Base-by-base conservation (phyloP, 331 rosid genomes). In the Ulmus americana region DNA sequence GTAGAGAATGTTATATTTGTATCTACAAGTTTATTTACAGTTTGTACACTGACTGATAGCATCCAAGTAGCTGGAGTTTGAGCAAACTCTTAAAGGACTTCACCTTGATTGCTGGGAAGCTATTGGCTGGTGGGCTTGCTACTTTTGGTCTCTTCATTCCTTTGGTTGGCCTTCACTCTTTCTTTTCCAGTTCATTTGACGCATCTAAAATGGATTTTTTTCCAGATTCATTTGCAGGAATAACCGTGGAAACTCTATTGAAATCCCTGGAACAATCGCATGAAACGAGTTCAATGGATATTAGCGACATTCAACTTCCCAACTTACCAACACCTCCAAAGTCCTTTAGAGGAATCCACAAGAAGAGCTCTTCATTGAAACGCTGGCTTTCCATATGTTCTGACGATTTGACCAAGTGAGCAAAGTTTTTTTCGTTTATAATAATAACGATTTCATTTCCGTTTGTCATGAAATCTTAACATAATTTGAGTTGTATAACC, bases 321-420 rank as follows among this genome's bases (percentile, higher is more conserved):
- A 79, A 76, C 77, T 76, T 92, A 81, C 98, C 98, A 68, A 69
- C 73, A 63, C 86, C 91, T 75, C 95, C 95, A 46, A 85, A 89
- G 76, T 76, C 80, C 55, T 85, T 89, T 70, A 77, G 91, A 75
- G 98, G 98, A 71, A 86, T 92, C 63, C 89, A 82, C 69, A 82
- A 83, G 84, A 92, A 92, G 78, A 85, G 79, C 67, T 83, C 95
- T 64, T 89, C 97, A 61, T 72, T 92, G 70, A 85, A 80, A 82
- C 97, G 97, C 14, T 92, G 98, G 98, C 97, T 92, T 68, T 70
- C 86, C 63, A 89, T 92, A 71, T 92, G 95, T 78, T 73, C 95
- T 46, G 97, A 92, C 69, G 91, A 85, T 69, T 76, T 77, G 79
- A 89, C 73, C 42, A 73, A 45, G 97, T 91, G 76, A 79, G 96